Conservation (phyloP, 192 early-diverging fungal species). For the Entomortierella chlamydospora region DNA sequence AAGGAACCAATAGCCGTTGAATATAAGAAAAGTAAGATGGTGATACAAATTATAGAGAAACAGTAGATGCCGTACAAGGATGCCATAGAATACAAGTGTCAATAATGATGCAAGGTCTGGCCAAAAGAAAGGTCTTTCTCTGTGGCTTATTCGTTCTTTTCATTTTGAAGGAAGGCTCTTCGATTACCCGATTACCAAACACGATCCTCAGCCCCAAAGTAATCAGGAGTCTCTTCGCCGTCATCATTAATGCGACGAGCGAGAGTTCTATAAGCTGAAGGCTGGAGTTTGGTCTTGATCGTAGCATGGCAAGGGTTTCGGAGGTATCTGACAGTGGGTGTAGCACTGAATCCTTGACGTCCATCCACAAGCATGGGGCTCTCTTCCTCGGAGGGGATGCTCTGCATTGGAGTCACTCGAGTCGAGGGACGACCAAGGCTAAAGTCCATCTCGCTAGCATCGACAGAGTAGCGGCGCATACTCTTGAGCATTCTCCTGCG, state of each 20-base stretch:
- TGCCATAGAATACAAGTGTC: background rate
- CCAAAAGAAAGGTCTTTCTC: too few relatives aligned
- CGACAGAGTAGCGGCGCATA: constrained; percentile 52
- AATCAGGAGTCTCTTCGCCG: constrained; percentile 37
- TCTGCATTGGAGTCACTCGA: constrained; percentile 13
- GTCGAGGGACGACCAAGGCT: constrained; percentile 35
- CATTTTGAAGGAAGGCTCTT: too few relatives aligned
- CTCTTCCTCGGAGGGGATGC: constrained; percentile 36
- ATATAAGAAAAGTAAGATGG: too few relatives aligned
- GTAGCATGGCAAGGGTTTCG: constrained; percentile 51
- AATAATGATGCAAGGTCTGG: too few relatives aligned
- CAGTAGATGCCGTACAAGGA: too few relatives aligned
- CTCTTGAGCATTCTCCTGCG: constrained; percentile 53
- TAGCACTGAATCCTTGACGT: constrained; percentile 27
- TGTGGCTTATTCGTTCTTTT: too few relatives aligned
- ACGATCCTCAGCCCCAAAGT: constrained; percentile 48
- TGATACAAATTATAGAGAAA: background rate
- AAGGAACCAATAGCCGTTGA: too few relatives aligned
- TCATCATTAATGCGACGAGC: constrained; percentile 19
- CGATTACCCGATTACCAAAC: constrained; percentile 29
- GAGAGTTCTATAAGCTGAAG: constrained; percentile 26
- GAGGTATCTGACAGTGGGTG: constrained; percentile 43
- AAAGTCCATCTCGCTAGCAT: constrained; percentile 50
- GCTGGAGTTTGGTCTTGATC: constrained; percentile 49
- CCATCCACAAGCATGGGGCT: constrained; percentile 10